A percentile compares a stretch with the other conserved stretches of the same genome.
Conservation (phyloP, 192 early-diverging fungal species). For the Podila clonocystis region DNA sequence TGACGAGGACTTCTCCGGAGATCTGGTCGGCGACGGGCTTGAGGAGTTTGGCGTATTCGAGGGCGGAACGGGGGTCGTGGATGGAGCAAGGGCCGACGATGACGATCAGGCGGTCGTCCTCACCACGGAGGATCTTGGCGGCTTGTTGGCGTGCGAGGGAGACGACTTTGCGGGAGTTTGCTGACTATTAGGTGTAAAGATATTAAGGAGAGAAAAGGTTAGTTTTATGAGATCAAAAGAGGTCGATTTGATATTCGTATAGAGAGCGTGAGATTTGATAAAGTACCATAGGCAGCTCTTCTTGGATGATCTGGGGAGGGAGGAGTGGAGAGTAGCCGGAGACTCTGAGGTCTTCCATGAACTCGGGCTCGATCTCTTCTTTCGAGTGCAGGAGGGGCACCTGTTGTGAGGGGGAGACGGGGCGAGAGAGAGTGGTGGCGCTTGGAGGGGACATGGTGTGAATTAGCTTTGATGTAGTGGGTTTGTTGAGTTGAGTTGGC, state of each 20-base stretch:
- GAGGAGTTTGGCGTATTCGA: constrained; percentile 77
- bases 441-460: not conserved
- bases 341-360: constrained; percentile 89
- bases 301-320: constrained; percentile 89
- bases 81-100: constrained; percentile 98
- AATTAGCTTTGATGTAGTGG: too few species aligned
- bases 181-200: too few species aligned
- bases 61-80: constrained; percentile 88
- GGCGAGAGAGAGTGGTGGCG: constrained; percentile 15
- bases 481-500: not conserved
- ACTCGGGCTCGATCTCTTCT: constrained; percentile 52
- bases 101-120: constrained; percentile 89
- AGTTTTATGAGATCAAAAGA: not conserved
- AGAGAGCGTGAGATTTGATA: constrained; percentile 5
- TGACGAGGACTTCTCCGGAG: constrained; percentile 81
- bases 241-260: not conserved
- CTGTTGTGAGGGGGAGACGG: constrained; percentile 18
- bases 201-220: not conserved
- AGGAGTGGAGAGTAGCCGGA: constrained; percentile 91
- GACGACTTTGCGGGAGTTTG: constrained; percentile 53
- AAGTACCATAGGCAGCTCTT: constrained; percentile 82
- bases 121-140: constrained; percentile 77
- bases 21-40: constrained; percentile 63
- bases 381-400: constrained; percentile 50
- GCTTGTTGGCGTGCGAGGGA: constrained; percentile 67